Base-by-base conservation (phyloP, 768 basidiomycete genomes). In the Rhizopogon vulgaris region DNA sequence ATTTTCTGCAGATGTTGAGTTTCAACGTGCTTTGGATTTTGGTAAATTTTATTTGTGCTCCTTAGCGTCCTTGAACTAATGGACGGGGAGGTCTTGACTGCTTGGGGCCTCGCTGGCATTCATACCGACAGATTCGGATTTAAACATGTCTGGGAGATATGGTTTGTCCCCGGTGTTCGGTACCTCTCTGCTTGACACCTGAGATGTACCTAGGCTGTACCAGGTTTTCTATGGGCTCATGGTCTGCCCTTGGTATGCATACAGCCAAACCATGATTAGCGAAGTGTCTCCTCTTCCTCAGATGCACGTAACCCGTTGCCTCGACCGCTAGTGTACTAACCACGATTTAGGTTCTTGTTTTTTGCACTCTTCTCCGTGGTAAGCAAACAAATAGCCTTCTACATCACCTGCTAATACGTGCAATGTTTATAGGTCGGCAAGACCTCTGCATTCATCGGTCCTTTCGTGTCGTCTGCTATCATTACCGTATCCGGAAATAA, bases 81-180 rank as follows among this genome's bases (percentile, higher is more conserved):
- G 24, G 40, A 39, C 18, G 10, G 34, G 8, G 37, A 85, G 83
- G 66, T 86, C 18, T 64, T 87, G 42, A 84, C 82, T 9, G 58
- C 83, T 4, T 90, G 87, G 87, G 87, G 87, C 37, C 78, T 90
- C 24, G 79, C 85, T 56, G 87, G 87, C n/a, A 77, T 89, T 1
- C 83, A 83, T 57, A 86, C 85, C 14, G 65, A 79, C 59, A 82
- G 78, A 41, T 84, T 91, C 60, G 87, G 87, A 11, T 90, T 89
- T 71, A 87, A 91, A 66, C 84, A 90, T 60, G 78, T 83, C 53
- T 90, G 87, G 87, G 88, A 90, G 64, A 80, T 87, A 28, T 87
- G 85, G 83, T 82, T 56, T 51, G 67, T 51, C 9, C 5, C 18
- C 37, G 45, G 4, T 30, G 17, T 36, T 22, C 4, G 17, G 28